These are phyloP conservation scores for Elsinoe batatas DNA, from an alignment of 2,329 filamentous ascomycete species.

Conservation along the genomic window DNA sequence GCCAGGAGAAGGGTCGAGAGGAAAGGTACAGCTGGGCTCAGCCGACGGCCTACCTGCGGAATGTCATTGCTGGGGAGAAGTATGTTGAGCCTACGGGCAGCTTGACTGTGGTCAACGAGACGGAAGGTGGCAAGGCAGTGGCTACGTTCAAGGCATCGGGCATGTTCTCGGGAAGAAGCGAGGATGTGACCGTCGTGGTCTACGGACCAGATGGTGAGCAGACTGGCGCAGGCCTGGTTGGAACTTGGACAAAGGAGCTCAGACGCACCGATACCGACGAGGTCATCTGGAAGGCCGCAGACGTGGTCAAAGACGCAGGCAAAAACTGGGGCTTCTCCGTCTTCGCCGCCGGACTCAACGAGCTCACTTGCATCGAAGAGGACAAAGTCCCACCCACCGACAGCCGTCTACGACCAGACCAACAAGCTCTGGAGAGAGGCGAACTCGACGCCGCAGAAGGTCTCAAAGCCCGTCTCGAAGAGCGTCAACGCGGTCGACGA, in stretches of 20 bases:
- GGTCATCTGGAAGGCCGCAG: slow-evolving; percentile 69
- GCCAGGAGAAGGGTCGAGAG: slow-evolving; percentile 25
- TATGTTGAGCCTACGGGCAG: slow-evolving; percentile 91
- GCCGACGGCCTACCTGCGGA: slow-evolving; percentile 83
- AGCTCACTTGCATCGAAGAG: slow-evolving; percentile 71
- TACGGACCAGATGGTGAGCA: slow-evolving; percentile 47
- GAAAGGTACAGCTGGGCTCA: slow-evolving; percentile 84
- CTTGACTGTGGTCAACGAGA: slow-evolving; percentile 79
- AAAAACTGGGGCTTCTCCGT: slow-evolving; percentile 80
- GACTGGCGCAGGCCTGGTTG: slow-evolving; percentile 58
- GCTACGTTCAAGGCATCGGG: slow-evolving; percentile 89
- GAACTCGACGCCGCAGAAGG: slow-evolving; percentile 74
- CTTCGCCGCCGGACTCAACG: slow-evolving; percentile 80
- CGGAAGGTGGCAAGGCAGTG: slow-evolving; percentile 69
- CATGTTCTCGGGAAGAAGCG: slow-evolving; percentile 91
- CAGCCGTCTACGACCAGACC: slow-evolving; percentile 73
- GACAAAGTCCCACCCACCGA: slow-evolving; percentile 71
- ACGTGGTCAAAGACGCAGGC: slow-evolving; percentile 66
- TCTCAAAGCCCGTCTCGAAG: slow-evolving; percentile 74
- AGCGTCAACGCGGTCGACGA: slow-evolving; percentile 67
- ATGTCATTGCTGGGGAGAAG: slow-evolving; percentile 96
- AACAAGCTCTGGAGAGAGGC: slow-evolving; percentile 72
- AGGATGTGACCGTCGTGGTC: slow-evolving; percentile 73
- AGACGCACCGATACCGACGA: slow-evolving; percentile 52
- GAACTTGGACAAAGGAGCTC: slow-evolving; percentile 76